Conservation (phyloP, 2,329 filamentous ascomycete species). For the Curvularia hawaiiensis region DNA sequence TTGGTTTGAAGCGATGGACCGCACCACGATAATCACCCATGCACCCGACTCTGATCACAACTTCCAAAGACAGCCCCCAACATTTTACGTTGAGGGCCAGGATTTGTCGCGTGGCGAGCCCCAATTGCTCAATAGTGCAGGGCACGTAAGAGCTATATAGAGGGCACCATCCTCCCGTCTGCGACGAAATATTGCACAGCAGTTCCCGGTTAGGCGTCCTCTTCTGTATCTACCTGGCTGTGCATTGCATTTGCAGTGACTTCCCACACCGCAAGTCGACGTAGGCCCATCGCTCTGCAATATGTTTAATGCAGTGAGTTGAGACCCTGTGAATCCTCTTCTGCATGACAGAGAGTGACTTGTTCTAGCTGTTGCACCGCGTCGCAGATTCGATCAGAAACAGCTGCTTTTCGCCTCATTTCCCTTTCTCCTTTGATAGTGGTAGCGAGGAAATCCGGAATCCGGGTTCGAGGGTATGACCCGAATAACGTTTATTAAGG, state of each 20-base stretch:
- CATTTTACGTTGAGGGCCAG: constrained; percentile 1
- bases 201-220: constrained; percentile 8
- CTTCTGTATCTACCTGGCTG: constrained; percentile 3
- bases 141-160: not conserved
- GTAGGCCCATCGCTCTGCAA: constrained; percentile 7
- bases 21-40: constrained; percentile 11
- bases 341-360: constrained; percentile 12
- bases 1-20: not conserved
- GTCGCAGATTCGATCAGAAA: constrained; percentile 12
- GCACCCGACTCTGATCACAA: constrained; percentile 2
- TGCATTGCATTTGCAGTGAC: constrained; percentile 1
- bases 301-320: constrained; percentile 5
- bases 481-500: constrained; percentile 33
- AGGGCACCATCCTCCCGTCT: not conserved
- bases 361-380: constrained; percentile 25
- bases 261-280: not conserved
- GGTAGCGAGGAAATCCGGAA: constrained; percentile 32
- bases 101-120: constrained; percentile 9
- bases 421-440: constrained; percentile 19
- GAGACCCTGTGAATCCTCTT: constrained; percentile 15
- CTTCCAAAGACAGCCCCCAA: constrained; percentile 8
- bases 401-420: constrained; percentile 12
- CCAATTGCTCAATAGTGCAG: constrained; percentile 16
- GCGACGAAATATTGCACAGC: constrained; percentile 5
- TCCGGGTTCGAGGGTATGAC: constrained; percentile 40